A percentile compares a stretch with the other conserved stretches of the same genome.
Evolutionary conservation across 805 yeast genomes (phyloP).

Genomic region (Wickerhamiella sorbophila): DNA sequence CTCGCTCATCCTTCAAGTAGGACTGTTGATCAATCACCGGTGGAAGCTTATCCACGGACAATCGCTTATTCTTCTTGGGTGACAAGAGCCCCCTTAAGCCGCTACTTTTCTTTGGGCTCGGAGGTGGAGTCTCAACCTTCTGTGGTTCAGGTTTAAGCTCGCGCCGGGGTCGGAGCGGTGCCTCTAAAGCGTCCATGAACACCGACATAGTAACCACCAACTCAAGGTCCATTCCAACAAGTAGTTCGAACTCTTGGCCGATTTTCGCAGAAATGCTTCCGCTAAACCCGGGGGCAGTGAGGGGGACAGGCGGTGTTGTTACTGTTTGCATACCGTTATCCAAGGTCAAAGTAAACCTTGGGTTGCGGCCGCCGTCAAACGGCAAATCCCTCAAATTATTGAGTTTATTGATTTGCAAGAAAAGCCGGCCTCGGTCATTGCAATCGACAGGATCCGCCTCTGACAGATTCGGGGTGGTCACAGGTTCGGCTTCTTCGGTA

Average conservation of each 20-base stretch:
- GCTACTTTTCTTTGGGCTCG: constrained; percentile 9
- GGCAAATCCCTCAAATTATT: constrained; percentile 17
- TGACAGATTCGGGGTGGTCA: background rate
- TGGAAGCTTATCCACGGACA: background rate
- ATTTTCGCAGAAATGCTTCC: constrained; percentile 12
- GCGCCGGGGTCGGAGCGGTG: constrained; percentile 12
- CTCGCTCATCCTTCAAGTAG: constrained; percentile 4
- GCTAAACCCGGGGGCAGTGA: constrained; percentile 12
- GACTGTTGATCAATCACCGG: background rate
- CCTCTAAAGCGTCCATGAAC: constrained; percentile 34
- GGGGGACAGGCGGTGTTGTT: constrained; percentile 14
- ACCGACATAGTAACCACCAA: constrained; percentile 56
- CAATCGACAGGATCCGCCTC: constrained; percentile 16
- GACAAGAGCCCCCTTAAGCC: constrained; percentile 18
- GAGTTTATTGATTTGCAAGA: constrained; percentile 17
- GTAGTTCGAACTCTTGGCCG: constrained; percentile 62
- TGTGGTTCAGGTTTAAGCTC: background rate
- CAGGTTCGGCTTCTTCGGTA: background rate
- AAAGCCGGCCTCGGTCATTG: constrained; percentile 19
- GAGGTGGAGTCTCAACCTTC: constrained; percentile 4
- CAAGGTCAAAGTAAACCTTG: constrained; percentile 16
- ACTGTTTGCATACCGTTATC: constrained; percentile 22
- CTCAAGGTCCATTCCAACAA: constrained; percentile 46
- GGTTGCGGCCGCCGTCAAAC: constrained; percentile 15
- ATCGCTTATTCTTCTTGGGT: constrained; percentile 11